Conservation (phyloP, 768 basidiomycete species). For the Phylloporus rhodoxanthus region DNA sequence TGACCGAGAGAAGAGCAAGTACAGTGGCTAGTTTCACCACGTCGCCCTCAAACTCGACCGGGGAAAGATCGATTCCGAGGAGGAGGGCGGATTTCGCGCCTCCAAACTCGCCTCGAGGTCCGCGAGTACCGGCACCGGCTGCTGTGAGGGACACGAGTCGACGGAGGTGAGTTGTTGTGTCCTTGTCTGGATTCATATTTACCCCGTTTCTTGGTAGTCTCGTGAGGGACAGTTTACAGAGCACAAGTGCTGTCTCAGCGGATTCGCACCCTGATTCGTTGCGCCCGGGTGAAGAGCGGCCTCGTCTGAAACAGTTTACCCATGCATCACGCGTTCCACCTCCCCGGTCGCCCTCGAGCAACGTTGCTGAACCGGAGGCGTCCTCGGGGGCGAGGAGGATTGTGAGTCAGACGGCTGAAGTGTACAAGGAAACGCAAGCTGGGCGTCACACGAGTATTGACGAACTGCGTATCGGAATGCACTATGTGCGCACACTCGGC, state of each 20-base stretch:
- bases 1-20: constrained; percentile 28
- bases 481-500: constrained; percentile 66
- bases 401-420: constrained; percentile 60
- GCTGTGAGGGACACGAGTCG: constrained; percentile 20
- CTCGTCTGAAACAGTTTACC: constrained; percentile 68
- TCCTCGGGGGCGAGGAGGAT: constrained; percentile 37
- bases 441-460: constrained; percentile 44
- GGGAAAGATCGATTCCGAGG: constrained; percentile 57
- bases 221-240: constrained; percentile 50
- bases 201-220: constrained; percentile 28
- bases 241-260: constrained; percentile 34
- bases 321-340: constrained; percentile 61
- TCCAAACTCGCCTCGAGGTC: constrained; percentile 43
- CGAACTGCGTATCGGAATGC: constrained; percentile 62
- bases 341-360: constrained; percentile 40
- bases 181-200: constrained; percentile 17
- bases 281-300: constrained; percentile 35
- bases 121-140: constrained; percentile 19
- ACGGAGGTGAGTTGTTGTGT: constrained; percentile 16
- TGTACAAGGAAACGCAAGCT: constrained; percentile 38
- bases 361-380: constrained; percentile 14
- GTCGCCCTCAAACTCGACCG: constrained; percentile 64
- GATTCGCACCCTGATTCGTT: constrained; percentile 30
- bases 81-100: constrained; percentile 64
- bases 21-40: constrained; percentile 44